Evolutionary conservation across 2,329 filamentous ascomycete species (phyloP).

Genomic region (Arthroderma sp.): DNA sequence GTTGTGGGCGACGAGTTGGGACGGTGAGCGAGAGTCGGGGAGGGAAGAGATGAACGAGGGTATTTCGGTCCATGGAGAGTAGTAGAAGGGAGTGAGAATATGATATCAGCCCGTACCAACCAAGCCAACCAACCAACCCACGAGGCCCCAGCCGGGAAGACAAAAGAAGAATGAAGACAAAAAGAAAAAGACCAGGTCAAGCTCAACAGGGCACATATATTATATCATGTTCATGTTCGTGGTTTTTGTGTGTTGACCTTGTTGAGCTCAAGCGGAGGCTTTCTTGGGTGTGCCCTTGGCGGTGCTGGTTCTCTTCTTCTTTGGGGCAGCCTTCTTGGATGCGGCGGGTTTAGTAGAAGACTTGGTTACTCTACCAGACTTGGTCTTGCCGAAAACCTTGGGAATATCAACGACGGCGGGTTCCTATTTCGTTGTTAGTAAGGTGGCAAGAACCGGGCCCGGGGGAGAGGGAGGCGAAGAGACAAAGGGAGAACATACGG

Average conservation of each 20-base stretch:
- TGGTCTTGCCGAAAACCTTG: conserved; percentile 65
- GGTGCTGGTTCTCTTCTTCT: conserved; percentile 29
- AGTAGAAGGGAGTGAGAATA: not conserved
- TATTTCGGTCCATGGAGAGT: not conserved
- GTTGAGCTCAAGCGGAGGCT: not conserved
- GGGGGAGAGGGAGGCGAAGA: too few species aligned
- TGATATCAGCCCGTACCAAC: not conserved
- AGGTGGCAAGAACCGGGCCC: not conserved
- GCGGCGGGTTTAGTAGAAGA: conserved; percentile 37
- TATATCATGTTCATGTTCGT: not conserved
- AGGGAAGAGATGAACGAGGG: not conserved
- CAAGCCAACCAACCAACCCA: conserved; percentile 2
- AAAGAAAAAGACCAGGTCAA: not conserved
- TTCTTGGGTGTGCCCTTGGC: conserved; percentile 3
- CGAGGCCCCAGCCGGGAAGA: conserved; percentile 13
- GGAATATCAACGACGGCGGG: conserved; percentile 58
- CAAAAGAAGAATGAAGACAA: conserved; percentile 6
- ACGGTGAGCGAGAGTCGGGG: not conserved
- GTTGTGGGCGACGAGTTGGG: not conserved
- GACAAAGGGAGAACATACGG: conserved; percentile 23
- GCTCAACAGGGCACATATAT: not conserved
- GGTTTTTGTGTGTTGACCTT: not conserved
- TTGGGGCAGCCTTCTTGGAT: conserved; percentile 34
- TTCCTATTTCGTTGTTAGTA: conserved; percentile 33
- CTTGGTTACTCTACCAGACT: conserved; percentile 76